These are phyloP conservation scores for Sporothrix phasma DNA, from an alignment of 2,329 filamentous ascomycete species.

Conservation along the genomic window DNA sequence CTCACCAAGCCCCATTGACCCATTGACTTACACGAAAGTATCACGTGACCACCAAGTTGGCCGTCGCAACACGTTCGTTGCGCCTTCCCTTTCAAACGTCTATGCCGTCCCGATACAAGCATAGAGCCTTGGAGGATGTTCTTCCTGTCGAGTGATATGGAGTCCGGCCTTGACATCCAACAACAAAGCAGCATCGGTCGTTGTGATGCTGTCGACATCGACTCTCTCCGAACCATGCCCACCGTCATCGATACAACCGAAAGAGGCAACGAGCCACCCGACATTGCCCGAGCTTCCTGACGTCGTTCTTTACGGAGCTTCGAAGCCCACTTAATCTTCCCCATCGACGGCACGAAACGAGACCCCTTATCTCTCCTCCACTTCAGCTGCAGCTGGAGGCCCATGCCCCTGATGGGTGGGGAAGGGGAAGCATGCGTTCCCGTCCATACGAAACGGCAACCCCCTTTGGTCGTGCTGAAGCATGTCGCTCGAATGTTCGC, in stretches of 20 bases:
- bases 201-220: background rate
- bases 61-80: background rate
- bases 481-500: background rate
- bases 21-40: background rate
- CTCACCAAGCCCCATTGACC: background rate
- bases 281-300: background rate
- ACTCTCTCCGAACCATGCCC: too few species aligned
- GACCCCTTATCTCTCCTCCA: background rate
- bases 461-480: background rate
- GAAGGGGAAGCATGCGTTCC: too few species aligned
- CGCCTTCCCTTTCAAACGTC: background rate
- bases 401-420: background rate
- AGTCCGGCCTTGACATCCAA: background rate
- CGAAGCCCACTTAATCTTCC: background rate
- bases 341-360: slow-evolving; percentile 4
- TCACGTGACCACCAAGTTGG: background rate
- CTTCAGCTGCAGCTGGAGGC: background rate
- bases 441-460: background rate
- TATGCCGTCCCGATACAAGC: background rate
- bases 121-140: background rate
- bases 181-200: background rate
- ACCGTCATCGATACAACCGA: background rate
- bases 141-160: background rate
- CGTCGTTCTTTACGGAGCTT: background rate
- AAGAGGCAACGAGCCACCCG: slow-evolving; percentile 1